Conservation (phyloP, 1,139 yeast genomes). For the Kodamaea fungicola region DNA sequence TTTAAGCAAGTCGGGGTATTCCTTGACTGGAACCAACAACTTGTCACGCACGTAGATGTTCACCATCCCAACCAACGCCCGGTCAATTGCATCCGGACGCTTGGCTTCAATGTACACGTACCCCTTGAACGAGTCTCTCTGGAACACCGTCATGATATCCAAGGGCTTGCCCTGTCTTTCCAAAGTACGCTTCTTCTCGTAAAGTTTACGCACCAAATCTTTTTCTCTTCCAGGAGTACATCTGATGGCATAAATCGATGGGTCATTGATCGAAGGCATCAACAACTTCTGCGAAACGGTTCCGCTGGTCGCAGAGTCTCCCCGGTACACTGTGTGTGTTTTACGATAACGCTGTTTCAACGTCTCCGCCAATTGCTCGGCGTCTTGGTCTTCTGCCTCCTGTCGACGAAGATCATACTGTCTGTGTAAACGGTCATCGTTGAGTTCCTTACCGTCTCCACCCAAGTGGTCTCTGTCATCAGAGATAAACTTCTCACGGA, state of each 20-base stretch:
- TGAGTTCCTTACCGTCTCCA: constrained; percentile 41
- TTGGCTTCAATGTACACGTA: constrained; percentile 93
- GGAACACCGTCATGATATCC: constrained; percentile 87
- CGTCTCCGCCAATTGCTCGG: constrained; percentile 89
- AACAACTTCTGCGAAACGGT: constrained; percentile 90
- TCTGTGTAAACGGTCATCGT: constrained; percentile 75
- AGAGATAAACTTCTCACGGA: constrained; percentile 77
- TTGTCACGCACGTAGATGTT: constrained; percentile 71
- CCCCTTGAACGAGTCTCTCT: constrained; percentile 88
- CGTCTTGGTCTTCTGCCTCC: constrained; percentile 90
- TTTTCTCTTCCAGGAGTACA: constrained; percentile 93
- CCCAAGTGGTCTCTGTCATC: constrained; percentile 60
- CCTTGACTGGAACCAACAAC: constrained; percentile 90
- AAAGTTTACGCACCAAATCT: constrained; percentile 78
- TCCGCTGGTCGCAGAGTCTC: constrained; percentile 69
- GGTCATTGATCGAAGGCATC: constrained; percentile 94
- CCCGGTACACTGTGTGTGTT: constrained; percentile 79
- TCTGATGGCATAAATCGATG: constrained; percentile 93
- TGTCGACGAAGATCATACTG: constrained; percentile 89
- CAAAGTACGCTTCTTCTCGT: constrained; percentile 74
- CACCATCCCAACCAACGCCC: constrained; percentile 84
- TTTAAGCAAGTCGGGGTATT: constrained; percentile 87
- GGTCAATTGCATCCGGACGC: constrained; percentile 86
- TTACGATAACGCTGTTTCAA: constrained; percentile 92
- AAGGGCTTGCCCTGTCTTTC: constrained; percentile 60